Percentiles rank a stretch among this genome's conserved stretches.
These are phyloP conservation scores for Trichosporon sp. DNA, from an alignment of 1,284 basidiomycete species.

Conservation along the genomic window DNA sequence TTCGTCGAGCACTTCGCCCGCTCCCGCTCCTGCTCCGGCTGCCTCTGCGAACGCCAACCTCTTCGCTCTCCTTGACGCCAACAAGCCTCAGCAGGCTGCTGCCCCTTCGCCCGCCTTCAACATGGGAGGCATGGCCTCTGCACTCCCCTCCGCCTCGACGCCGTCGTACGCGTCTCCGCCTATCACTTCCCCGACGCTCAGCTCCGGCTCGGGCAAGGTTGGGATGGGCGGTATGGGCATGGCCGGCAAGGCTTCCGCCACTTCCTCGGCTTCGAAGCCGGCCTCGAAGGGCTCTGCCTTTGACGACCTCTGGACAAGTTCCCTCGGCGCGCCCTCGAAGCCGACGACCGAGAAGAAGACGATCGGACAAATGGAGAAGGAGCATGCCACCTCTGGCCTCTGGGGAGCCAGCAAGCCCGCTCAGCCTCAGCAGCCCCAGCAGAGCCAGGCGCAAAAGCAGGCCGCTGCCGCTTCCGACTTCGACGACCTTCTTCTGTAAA, in stretches of 20 bases:
- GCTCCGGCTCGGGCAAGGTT: conserved; percentile 10
- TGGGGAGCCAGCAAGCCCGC: conserved; percentile 53
- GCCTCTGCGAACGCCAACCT: conserved; percentile 42
- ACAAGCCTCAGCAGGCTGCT: conserved; percentile 28
- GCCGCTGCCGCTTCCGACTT: conserved; percentile 17
- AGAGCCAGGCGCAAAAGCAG: conserved; percentile 12
- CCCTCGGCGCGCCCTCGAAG: conserved; percentile 51
- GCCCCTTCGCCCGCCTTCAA: conserved; percentile 10
- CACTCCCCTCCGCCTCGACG: conserved; percentile 20
- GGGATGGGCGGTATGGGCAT: conserved; percentile 4
- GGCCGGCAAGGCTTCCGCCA: conserved; percentile 12
- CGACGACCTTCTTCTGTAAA: conserved; percentile 29
- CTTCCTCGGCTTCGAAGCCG: conserved; percentile 8
- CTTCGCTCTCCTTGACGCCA: conserved; percentile 52
- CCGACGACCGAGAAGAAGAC: conserved; percentile 55
- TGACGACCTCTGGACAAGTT: conserved; percentile 86
- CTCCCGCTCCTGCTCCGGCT: conserved; percentile 22
- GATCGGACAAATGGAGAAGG: conserved; percentile 79
- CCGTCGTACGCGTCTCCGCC: conserved; percentile 7
- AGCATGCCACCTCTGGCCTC: conserved; percentile 69
- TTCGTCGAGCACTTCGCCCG: conserved; percentile 24
- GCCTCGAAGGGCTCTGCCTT: conserved; percentile 50
- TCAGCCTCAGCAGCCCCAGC: not conserved
- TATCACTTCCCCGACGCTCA: conserved; percentile 2
- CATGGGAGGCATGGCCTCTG: conserved; percentile 6